Conservation (phyloP, 1,139 yeast genomes). For the Debaryomycetaceae sp. region DNA sequence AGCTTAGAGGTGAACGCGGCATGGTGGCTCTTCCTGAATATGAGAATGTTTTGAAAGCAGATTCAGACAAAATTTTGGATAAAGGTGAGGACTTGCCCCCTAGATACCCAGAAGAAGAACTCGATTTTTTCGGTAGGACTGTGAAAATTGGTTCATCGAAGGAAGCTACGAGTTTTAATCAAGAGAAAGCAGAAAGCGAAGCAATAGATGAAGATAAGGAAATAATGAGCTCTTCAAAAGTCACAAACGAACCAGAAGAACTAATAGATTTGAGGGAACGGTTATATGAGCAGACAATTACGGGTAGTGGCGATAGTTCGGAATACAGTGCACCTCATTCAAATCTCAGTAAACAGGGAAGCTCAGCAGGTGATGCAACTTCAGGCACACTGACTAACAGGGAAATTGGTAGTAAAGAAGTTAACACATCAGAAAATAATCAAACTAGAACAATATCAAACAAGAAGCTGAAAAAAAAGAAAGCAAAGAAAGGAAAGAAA, state of each 20-base stretch:
- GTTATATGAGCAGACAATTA: constrained; percentile 30
- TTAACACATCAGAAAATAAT: no score
- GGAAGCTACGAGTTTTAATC: constrained; percentile 13
- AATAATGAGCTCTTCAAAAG: constrained; percentile 16
- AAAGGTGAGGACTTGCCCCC: constrained; percentile 78
- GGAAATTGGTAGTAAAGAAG: no score
- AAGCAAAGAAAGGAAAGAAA: constrained; percentile 1
- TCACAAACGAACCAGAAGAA: constrained; percentile 39
- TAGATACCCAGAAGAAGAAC: constrained; percentile 57
- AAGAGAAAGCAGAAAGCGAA: constrained; percentile 11
- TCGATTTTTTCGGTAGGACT: constrained; percentile 60
- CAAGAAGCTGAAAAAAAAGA: constrained; percentile 1
- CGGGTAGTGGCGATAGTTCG: constrained; percentile 3
- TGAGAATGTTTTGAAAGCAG: constrained; percentile 18
- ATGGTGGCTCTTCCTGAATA: constrained; percentile 42
- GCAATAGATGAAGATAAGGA: constrained; percentile 13
- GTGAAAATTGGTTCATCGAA: constrained; percentile 22
- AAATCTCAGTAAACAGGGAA: no score
- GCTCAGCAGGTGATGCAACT: no score
- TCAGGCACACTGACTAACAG: no score
- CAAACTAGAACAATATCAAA: no score
- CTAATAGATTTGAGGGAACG: constrained; percentile 39
- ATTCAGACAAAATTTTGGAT: constrained; percentile 52
- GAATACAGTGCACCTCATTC: not conserved
- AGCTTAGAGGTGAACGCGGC: constrained; percentile 44